A percentile compares a stretch with the other conserved stretches of the same genome.
phyloP scores from a whole-genome alignment of 1,284 basidiomycete species.

The Puccinia coronata region DNA sequence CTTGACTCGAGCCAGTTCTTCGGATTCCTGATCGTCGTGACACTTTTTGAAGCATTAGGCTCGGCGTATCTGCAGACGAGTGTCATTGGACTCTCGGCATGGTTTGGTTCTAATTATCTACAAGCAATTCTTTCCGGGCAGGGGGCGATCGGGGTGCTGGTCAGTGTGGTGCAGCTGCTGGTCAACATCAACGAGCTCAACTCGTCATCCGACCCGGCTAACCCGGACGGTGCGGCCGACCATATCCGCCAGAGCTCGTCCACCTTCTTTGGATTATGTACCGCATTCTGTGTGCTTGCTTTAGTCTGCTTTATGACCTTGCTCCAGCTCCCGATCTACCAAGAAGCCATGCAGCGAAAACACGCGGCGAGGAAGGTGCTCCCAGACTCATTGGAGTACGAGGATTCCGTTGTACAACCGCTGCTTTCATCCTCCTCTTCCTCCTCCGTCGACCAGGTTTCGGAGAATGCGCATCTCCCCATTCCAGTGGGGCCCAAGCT shows the following conservation, averaged over 20 bases:
- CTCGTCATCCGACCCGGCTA: constrained; percentile 10
- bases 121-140: constrained; percentile 56
- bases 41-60: constrained; percentile 20
- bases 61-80: constrained; percentile 26
- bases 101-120: constrained; percentile 55
- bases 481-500: constrained; percentile 6
- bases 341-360: constrained; percentile 22
- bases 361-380: background rate
- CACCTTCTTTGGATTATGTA: constrained; percentile 16
- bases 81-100: constrained; percentile 52
- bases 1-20: constrained; percentile 16
- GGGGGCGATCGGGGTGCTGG: constrained; percentile 54
- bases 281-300: constrained; percentile 18
- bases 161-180: constrained; percentile 55
- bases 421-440: background rate
- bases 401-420: constrained; percentile 6
- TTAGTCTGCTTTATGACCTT: constrained; percentile 22
- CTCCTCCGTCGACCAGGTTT: background rate
- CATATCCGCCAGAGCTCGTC: constrained; percentile 29
- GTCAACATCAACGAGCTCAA: constrained; percentile 52
- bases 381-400: background rate
- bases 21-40: constrained; percentile 24
- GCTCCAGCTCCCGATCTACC: constrained; percentile 26
- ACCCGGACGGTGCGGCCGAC: background rate
- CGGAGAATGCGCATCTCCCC: background rate